A percentile compares a stretch with the other conserved stretches of the same genome.
These are phyloP conservation scores for Straminergon stramineum DNA, from an alignment of 225 moss, liverwort and hornwort genomes.

Conservation along the genomic window DNA sequence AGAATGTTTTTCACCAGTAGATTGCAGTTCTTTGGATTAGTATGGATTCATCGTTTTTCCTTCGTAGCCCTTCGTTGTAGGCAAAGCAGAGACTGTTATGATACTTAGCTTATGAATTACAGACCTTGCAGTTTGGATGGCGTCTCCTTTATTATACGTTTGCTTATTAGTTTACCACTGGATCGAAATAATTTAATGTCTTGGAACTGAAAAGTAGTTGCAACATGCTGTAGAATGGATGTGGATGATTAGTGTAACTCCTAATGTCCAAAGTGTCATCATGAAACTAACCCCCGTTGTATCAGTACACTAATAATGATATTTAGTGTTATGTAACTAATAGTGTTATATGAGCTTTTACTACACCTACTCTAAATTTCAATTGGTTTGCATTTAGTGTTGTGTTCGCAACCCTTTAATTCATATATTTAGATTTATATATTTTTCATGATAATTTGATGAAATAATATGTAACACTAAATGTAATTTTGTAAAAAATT, in stretches of 20 bases:
- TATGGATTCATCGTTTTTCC: neutral
- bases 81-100: neutral
- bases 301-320: too few species aligned
- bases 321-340: too few species aligned
- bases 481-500: too few species aligned
- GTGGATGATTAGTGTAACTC: neutral
- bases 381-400: too few species aligned
- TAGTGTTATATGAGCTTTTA: too few species aligned
- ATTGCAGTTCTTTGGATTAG: neutral
- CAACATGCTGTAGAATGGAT: neutral
- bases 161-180: neutral
- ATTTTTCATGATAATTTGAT: too few species aligned
- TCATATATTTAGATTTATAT: too few species aligned
- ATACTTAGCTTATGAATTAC: neutral
- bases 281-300: too few species aligned
- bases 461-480: too few species aligned
- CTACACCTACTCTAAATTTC: too few species aligned
- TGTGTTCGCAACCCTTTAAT: too few species aligned
- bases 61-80: neutral
- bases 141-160: neutral
- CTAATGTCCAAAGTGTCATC: too few species aligned
- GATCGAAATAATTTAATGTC: neutral
- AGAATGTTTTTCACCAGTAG: neutral
- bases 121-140: neutral
- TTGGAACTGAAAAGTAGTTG: neutral